Conservation (phyloP, 495 filamentous ascomycete genomes). For the Articulospora tetracladia region DNA sequence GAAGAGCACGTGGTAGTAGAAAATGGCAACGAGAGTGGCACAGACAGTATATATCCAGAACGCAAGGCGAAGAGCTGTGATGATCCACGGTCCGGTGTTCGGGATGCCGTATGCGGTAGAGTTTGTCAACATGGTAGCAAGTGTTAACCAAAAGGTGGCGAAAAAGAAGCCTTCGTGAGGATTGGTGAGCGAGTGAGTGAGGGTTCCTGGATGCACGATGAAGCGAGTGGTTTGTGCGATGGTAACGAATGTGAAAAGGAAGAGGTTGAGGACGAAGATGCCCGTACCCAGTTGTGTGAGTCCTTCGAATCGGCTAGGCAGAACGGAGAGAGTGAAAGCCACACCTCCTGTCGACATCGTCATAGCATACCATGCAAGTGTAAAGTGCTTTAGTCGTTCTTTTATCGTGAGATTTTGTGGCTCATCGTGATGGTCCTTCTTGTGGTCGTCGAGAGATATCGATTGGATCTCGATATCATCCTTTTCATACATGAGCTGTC, state of each 20-base stretch:
- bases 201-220: conserved; percentile 42
- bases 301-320: conserved; percentile 56
- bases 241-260: conserved; percentile 52
- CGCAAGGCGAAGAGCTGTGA: conserved; percentile 34
- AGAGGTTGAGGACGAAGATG: conserved; percentile 59
- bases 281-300: conserved; percentile 54
- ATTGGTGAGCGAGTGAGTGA: conserved; percentile 54
- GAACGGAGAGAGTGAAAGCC: conserved; percentile 53
- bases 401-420: conserved; percentile 15
- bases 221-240: conserved; percentile 47
- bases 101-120: conserved; percentile 55
- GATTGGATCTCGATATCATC: conserved; percentile 5
- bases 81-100: conserved; percentile 35
- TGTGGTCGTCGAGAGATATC: conserved; percentile 3
- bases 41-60: conserved; percentile 51
- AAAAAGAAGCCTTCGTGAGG: conserved; percentile 65
- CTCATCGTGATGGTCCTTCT: neutral
- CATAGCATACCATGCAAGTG: conserved; percentile 62
- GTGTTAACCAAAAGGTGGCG: conserved; percentile 61
- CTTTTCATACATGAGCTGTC: conserved; percentile 3
- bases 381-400: conserved; percentile 60
- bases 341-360: conserved; percentile 64
- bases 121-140: conserved; percentile 58
- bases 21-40: conserved; percentile 39
- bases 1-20: conserved; percentile 51